Evolutionary conservation across 352 stramenopile species (phyloP), one percentile per base, ranked within the genome.

Genomic region (Pythium apleroticum): DNA sequence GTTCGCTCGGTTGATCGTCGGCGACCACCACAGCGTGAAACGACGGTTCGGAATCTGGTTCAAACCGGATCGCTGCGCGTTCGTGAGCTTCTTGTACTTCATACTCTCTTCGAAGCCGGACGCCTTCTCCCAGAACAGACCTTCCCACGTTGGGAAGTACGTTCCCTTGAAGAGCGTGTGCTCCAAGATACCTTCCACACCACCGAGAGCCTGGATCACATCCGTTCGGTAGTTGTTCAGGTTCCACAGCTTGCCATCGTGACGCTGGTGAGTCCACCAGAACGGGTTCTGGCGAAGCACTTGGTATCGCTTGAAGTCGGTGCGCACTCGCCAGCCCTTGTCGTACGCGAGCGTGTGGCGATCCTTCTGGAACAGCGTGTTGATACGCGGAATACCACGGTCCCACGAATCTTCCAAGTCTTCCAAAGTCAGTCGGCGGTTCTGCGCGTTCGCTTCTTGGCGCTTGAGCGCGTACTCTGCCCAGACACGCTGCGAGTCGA

Each of bases 211-310:
- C 75, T 99, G 98, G 67, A 99, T 99, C 93, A 99, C 99, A 84
- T 99, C 98, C 41, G 98, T 99, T 59, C 98, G 93, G 73, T 99
- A 99, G 59, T 99, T 99, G 85, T 99, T 99, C 24, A 99, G 74
- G 81, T 99, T 99, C 98, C 98, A 99, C 31, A 99, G 77, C 71
- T 99, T 99, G 68, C 98, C 98, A 79, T 99, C 98, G 74, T 99
- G 98, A 4, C 97, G 92, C 69, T 97, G 88, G 72, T 98, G 91
- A 19, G 97, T 99, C 98, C 97, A 99, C 97, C 97, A 99, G 75
- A 99, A 99, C 31, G 97, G 97, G 68, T 99, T 99, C 48, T 98
- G 91, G 43, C 97, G 88, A 54, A 97, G 71, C 57, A 99, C 88
- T 77, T 99, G 97, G 80, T 99, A 99, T 53, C 98, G 89, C 78